phyloP scores from a whole-genome alignment of 2,329 filamentous ascomycete species.

The Monilinia vaccinii-corymbosi region DNA sequence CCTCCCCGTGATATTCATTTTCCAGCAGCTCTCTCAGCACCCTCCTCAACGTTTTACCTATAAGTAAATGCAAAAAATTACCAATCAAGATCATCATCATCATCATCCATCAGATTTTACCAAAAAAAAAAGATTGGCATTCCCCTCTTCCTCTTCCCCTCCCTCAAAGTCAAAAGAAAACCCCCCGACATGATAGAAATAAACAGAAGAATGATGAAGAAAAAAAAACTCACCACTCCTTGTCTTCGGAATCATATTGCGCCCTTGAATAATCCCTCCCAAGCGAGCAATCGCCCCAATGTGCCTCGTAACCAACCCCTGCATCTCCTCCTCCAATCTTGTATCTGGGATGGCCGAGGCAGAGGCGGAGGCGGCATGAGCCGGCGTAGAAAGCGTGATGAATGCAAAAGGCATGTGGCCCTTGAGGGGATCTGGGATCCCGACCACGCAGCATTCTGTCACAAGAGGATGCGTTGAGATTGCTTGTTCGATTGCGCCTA shows the following conservation, averaged over 20 bases:
- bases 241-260: conserved; percentile 85
- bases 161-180: too few relatives aligned
- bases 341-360: conserved; percentile 40
- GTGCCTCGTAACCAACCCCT: conserved; percentile 62
- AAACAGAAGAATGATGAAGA: too few relatives aligned
- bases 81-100: too few relatives aligned
- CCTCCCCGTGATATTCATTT: conserved; percentile 72
- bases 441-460: conserved; percentile 78
- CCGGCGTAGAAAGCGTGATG: conserved; percentile 49
- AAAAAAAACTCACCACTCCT: conserved; percentile 30
- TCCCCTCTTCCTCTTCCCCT: neutral
- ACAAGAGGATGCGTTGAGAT: conserved; percentile 72
- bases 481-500: conserved; percentile 82
- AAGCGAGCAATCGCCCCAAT: conserved; percentile 83
- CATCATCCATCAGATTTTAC: too few relatives aligned
- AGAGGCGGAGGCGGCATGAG: conserved; percentile 42
- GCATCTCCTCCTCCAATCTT: conserved; percentile 51
- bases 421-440: conserved; percentile 77
- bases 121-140: neutral
- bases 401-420: conserved; percentile 91
- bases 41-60: conserved; percentile 80
- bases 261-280: conserved; percentile 76
- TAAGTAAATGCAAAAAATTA: conserved; percentile 38
- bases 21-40: conserved; percentile 78
- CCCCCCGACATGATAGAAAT: too few relatives aligned